Evolutionary conservation across 2,329 filamentous ascomycete species (phyloP).

Genomic region (Fusarium buharicum): DNA sequence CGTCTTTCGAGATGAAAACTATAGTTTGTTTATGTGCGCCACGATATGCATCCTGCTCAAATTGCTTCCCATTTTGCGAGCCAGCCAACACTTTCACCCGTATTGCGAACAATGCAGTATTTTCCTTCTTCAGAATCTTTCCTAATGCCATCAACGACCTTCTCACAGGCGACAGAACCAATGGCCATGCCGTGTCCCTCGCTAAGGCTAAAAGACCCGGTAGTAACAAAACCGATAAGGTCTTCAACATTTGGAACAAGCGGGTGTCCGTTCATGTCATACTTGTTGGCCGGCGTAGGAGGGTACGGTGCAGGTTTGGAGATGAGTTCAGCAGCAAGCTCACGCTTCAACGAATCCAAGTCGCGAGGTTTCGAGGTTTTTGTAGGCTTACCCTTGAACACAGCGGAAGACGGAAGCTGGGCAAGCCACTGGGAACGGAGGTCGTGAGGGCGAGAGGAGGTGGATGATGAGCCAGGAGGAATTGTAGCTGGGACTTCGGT

Average conservation of each 20-base stretch:
- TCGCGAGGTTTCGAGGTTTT: slow-evolving; percentile 39
- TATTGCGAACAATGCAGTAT: slow-evolving; percentile 83
- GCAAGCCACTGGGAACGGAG: slow-evolving; percentile 79
- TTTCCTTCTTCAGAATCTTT: slow-evolving; percentile 56
- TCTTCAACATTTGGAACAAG: slow-evolving; percentile 78
- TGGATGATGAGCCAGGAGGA: slow-evolving; percentile 41
- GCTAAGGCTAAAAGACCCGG: slow-evolving; percentile 82
- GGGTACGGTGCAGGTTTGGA: slow-evolving; percentile 48
- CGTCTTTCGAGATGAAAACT: neutral
- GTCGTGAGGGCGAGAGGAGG: slow-evolving; percentile 53
- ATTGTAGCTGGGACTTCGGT: slow-evolving; percentile 61
- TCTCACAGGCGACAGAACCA: slow-evolving; percentile 73
- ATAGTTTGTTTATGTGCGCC: neutral
- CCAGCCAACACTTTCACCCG: slow-evolving; percentile 81
- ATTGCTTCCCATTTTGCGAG: slow-evolving; percentile 80
- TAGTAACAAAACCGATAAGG: slow-evolving; percentile 89
- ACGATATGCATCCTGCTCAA: slow-evolving; percentile 44
- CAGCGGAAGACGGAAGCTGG: slow-evolving; percentile 52
- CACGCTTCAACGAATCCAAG: slow-evolving; percentile 54
- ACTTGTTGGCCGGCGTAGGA: slow-evolving; percentile 51
- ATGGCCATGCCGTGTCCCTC: slow-evolving; percentile 81
- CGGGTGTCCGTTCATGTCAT: slow-evolving; percentile 64
- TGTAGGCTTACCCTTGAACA: slow-evolving; percentile 14
- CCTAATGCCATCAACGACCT: slow-evolving; percentile 57
- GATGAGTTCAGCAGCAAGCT: slow-evolving; percentile 61